Evolutionary conservation across 2,329 filamentous ascomycete species (phyloP).

Genomic region (Mariannaea elegans): DNA sequence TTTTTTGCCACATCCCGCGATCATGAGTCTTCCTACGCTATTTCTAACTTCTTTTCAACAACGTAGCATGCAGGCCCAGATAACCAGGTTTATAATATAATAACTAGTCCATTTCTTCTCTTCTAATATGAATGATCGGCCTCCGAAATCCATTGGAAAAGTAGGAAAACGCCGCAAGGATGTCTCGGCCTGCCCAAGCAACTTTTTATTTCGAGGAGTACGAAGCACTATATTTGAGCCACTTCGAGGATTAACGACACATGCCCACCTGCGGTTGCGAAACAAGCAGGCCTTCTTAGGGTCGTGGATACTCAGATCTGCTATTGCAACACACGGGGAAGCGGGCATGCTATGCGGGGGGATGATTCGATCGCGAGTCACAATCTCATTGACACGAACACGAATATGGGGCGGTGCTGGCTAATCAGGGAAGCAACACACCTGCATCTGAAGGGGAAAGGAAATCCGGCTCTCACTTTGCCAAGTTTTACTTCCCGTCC

Average conservation of each 20-base stretch:
- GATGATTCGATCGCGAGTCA: slow-evolving; percentile 2
- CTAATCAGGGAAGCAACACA: slow-evolving; percentile 6
- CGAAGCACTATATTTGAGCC: too few relatives aligned
- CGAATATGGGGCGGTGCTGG: neutral
- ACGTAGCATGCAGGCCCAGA: too few relatives aligned
- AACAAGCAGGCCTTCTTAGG: too few relatives aligned
- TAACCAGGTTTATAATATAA: too few relatives aligned
- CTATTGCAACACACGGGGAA: neutral
- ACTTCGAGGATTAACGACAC: too few relatives aligned
- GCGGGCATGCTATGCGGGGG: neutral
- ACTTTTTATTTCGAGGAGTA: too few relatives aligned
- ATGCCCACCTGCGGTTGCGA: too few relatives aligned
- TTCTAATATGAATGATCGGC: slow-evolving; percentile 6
- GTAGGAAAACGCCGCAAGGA: neutral
- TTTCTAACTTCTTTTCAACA: too few relatives aligned
- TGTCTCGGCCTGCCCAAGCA: too few relatives aligned
- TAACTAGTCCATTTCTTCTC: too few relatives aligned
- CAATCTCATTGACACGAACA: slow-evolving; percentile 6
- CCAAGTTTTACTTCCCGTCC: slow-evolving; percentile 13
- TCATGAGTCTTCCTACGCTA: too few relatives aligned
- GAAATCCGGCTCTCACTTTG: neutral
- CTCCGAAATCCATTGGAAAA: slow-evolving; percentile 1
- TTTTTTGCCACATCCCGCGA: too few relatives aligned
- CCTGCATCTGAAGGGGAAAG: neutral
- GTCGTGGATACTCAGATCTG: neutral